Conservation (phyloP, 805 yeast genomes). For the Metschnikowia anglica region DNA sequence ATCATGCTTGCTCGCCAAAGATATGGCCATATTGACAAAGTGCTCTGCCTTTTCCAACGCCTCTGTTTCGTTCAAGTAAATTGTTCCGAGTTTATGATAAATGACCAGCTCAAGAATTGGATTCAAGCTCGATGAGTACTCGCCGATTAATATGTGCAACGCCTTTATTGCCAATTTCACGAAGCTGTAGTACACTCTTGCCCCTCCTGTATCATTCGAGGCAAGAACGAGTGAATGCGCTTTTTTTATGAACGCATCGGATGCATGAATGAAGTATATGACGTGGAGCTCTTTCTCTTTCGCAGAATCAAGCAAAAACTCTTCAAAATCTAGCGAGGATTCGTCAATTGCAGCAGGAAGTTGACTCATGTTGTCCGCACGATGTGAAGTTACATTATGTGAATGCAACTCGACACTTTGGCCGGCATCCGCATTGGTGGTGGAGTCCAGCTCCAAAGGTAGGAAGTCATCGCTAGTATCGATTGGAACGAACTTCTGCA, state of each 20-base stretch:
- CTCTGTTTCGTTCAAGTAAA: conserved; percentile 43
- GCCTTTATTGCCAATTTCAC: conserved; percentile 17
- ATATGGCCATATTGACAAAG: conserved; percentile 32
- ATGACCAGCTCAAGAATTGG: conserved; percentile 34
- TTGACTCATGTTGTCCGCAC: not conserved
- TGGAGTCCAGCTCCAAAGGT: conserved; percentile 16
- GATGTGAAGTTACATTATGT: not conserved
- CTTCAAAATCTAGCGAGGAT: not conserved
- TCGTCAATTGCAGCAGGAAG: not conserved
- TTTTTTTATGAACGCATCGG: conserved; percentile 13
- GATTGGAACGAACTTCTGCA: conserved; percentile 14
- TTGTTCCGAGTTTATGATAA: conserved; percentile 35
- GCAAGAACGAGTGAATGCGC: conserved; percentile 18
- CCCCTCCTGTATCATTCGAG: conserved; percentile 15
- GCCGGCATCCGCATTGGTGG: not conserved
- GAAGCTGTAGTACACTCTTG: conserved; percentile 13
- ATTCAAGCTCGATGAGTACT: conserved; percentile 29
- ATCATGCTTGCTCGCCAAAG: conserved; percentile 30
- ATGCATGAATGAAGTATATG: conserved; percentile 12
- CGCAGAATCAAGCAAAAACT: conserved; percentile 1
- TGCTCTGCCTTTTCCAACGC: conserved; percentile 43
- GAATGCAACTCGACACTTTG: not conserved
- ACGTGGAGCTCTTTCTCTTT: conserved; percentile 9
- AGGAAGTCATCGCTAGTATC: conserved; percentile 13
- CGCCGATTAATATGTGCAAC: conserved; percentile 24